Base-by-base conservation (phyloP, 306 rosid species). In the Citrullus colocynthis region DNA sequence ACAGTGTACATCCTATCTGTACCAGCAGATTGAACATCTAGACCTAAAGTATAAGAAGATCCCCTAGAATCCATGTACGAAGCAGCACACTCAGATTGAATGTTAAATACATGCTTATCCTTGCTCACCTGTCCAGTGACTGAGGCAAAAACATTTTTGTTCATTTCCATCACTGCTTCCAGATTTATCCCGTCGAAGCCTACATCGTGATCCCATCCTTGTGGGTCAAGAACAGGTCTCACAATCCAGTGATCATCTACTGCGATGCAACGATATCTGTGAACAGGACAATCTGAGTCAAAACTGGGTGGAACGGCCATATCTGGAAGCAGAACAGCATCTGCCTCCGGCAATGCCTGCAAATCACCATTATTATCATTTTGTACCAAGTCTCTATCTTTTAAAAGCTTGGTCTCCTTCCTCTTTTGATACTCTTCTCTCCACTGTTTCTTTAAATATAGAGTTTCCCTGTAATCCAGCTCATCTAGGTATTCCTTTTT, bases 171-270 rank as follows among this genome's bases (percentile, higher is more conserved):
- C 76, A 91, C 82, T 59, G 91, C 80, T 87, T 96, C 99, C 67
- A 96, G 74, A 84, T 90, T 89, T 84, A 96, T 54, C 78, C 99
- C 99, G 78, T 96, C 99, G 3, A 96, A 92, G 32, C 98, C 84
- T 65, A 89, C 93, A 83, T 96, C 99, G 20, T 92, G 97, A 88
- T 96, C 99, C 96, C 96, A 92, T 79, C 98, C 98, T 81, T 91
- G 96, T 77, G 92, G 90, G 82, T 96, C 98, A 83, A 89, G 93
- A 87, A 93, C 97, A 58, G 99, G 98, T 80, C 97, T 96, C 75
- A 87, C 91, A 80, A 87, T 86, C 89, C 90, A 96, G 76, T 87
- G 91, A 41, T 91, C 98, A 84, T 80, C 75, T 11, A 83, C 77
- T 76, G 88, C 81, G 77, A 92, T 86, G 85, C 93, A 88, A 69